Base-by-base conservation (phyloP, 1,284 basidiomycete species). In the Trichosporon sp. region DNA sequence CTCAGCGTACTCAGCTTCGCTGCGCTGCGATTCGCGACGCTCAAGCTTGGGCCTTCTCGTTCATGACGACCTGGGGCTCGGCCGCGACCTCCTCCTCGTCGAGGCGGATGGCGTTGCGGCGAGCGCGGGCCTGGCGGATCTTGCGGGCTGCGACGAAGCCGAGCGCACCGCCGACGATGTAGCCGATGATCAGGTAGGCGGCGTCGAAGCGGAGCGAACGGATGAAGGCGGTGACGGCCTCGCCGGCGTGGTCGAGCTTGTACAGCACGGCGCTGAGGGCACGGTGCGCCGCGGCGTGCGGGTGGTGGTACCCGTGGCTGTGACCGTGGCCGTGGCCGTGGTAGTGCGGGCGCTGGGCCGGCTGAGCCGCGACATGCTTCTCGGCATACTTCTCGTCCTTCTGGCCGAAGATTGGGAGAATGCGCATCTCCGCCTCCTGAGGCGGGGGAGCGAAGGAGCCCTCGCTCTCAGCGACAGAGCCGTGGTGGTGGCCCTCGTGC, bases 351-450 rank as follows among this genome's bases (percentile, higher is more conserved):
- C 16, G 51, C 19, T 54, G 21, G 8, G 35, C 35, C 35, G 35
- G 35, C 51, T 54, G 43, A 7, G 43, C 19, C 48, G 16, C 51
- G 51, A 54, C 51, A 21, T 54, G 51, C 51, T 54, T 54, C 51
- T 54, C 51, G 51, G 51, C 51, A 19, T 54, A 54, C 51, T 14
- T 26, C n/a, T 54, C 65, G 69, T 66, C 38, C 65, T 61, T 56
- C 6, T 37, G 35, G 38, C 69, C 69, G 51, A 69, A 66, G 65
- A 70, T 51, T 19, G 69, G 69, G 2, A 70, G 56, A 21, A 70
- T 70, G 21, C 43, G 43, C 31, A 71, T 10, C 35, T 64, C 46
- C 16, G 51, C 67, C 48, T 63, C 63, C 43, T 61, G 59, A 14
- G 35, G 67, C 66, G 43, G 51, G 26, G 69, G 70, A 68, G 21